These are phyloP conservation scores for Aspergillus piperis DNA, from an alignment of 2,329 filamentous ascomycete species.

Conservation along the genomic window DNA sequence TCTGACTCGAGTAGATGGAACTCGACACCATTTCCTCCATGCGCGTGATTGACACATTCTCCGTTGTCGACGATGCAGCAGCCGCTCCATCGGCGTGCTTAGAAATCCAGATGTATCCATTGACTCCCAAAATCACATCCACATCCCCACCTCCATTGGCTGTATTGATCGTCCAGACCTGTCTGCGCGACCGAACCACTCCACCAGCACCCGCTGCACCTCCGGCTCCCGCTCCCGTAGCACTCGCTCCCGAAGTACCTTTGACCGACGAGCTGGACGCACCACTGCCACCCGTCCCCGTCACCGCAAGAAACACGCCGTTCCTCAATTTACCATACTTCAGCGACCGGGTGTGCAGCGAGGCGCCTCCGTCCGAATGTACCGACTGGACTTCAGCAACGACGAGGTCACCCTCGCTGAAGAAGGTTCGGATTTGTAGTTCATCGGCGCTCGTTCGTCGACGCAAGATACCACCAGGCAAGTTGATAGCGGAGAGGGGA, in stretches of 20 bases:
- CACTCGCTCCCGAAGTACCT: slow-evolving; percentile 29
- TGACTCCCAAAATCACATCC: slow-evolving; percentile 88
- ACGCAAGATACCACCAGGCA: slow-evolving; percentile 88
- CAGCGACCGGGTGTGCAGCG: slow-evolving; percentile 83
- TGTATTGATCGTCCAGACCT: slow-evolving; percentile 75
- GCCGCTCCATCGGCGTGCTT: slow-evolving; percentile 68
- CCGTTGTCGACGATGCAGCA: slow-evolving; percentile 46
- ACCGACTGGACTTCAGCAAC: slow-evolving; percentile 94
- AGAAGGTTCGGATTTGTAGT: slow-evolving; percentile 95
- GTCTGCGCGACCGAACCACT: slow-evolving; percentile 78
- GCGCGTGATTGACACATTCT: slow-evolving; percentile 69
- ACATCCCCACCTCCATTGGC: slow-evolving; percentile 59
- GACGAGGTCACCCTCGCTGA: slow-evolving; percentile 89
- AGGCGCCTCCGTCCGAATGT: slow-evolving; percentile 80
- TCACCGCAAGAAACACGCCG: slow-evolving; percentile 81
- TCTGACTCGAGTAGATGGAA: slow-evolving; percentile 92
- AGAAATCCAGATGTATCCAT: slow-evolving; percentile 95
- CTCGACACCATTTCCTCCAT: slow-evolving; percentile 84
- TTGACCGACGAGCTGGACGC: slow-evolving; percentile 46
- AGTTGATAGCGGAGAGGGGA: slow-evolving; percentile 85
- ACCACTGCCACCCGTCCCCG: slow-evolving; percentile 71
- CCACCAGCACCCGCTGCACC: slow-evolving; percentile 73
- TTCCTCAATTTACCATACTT: slow-evolving; percentile 96
- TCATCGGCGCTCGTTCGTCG: slow-evolving; percentile 94
- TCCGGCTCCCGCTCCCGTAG: slow-evolving; percentile 53